Conservation (phyloP, 768 basidiomycete genomes). For the Mycena pura region DNA sequence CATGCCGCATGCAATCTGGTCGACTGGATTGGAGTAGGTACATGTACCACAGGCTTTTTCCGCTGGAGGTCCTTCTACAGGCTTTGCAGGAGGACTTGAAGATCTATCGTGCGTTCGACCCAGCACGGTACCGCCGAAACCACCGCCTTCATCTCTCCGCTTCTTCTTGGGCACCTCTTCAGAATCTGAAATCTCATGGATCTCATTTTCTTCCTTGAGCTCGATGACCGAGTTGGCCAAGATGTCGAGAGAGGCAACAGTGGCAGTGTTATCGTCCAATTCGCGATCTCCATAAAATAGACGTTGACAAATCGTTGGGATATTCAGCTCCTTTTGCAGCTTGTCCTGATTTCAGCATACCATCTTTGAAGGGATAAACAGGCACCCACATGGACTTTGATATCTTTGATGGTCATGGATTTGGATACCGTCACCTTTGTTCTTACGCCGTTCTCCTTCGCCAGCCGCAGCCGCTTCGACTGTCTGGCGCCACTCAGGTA, state of each 20-base stretch:
- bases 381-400: slow-evolving; percentile 70
- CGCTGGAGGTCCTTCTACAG: slow-evolving; percentile 19
- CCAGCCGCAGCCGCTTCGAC: slow-evolving; percentile 73
- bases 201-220: slow-evolving; percentile 67
- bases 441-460: slow-evolving; percentile 56
- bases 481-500: slow-evolving; percentile 54
- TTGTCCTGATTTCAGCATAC: slow-evolving; percentile 35
- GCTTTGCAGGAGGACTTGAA: slow-evolving; percentile 22
- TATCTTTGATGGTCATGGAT: slow-evolving; percentile 74
- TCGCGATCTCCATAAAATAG: slow-evolving; percentile 68
- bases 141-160: slow-evolving; percentile 64
- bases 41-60: slow-evolving; percentile 60
- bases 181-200: slow-evolving; percentile 60
- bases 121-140: slow-evolving; percentile 78
- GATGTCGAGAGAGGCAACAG: slow-evolving; percentile 60
- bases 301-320: slow-evolving; percentile 81
- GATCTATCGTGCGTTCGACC: slow-evolving; percentile 35
- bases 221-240: slow-evolving; percentile 68
- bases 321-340: slow-evolving; percentile 66
- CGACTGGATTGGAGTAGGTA: slow-evolving; percentile 61
- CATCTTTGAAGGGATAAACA: not conserved
- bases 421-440: slow-evolving; percentile 65
- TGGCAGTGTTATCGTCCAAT: slow-evolving; percentile 66
- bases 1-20: slow-evolving; percentile 50
- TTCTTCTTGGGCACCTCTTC: slow-evolving; percentile 51